Base-by-base conservation (phyloP, 2,329 filamentous ascomycete species). In the Thelonectria olida region DNA sequence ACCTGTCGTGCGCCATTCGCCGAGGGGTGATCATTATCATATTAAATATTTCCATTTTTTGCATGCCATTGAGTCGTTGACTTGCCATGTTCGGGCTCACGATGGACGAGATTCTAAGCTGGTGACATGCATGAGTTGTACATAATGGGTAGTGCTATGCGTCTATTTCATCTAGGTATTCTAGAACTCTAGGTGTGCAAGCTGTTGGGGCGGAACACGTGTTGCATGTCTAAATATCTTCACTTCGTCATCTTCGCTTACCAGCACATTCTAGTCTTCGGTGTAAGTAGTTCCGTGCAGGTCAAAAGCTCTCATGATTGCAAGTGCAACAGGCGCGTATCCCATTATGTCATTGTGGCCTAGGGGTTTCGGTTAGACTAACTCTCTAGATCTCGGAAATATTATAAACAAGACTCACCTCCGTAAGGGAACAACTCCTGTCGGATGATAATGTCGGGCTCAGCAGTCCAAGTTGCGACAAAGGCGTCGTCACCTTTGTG, bases 301-400 rank as follows among this genome's bases (percentile, higher is more conserved):
- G 54, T 85, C 85, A 74, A 92, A 92, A 1, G 86, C 86, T 61
- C 88, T 84, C 80, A 89, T 83, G 1, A 92, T 82, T 2, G 89
- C 90, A 38, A 91, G 76, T 8, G 84, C 75, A 15, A 92, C 85
- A 4, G 88, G 84, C 1, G 88, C 83, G 71, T 86, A 90, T 7
- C 85, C 85, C 74, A 92, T 84, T 38, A 93, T 82, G 51, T 85
- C 80, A 72, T 92, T 93, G 73, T 94, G 91, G 6, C 88, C 89
- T 91, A 56, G 8, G 13, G 4, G 23, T 15, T 19, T 17, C 20
- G 7, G 36, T 68, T 54, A 67, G 56, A 23, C 19, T 34, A 23
- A 28, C 12, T 5, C 5, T n/a, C n/a, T n/a, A n/a, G n/a, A 5
- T 39, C 8, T 22, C 7, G 8, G 8, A 17, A 17, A 12, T 9